Evolutionary conservation across 2,329 filamentous ascomycete species (phyloP).

Genomic region (Aspergillus pseudoviridinutans): DNA sequence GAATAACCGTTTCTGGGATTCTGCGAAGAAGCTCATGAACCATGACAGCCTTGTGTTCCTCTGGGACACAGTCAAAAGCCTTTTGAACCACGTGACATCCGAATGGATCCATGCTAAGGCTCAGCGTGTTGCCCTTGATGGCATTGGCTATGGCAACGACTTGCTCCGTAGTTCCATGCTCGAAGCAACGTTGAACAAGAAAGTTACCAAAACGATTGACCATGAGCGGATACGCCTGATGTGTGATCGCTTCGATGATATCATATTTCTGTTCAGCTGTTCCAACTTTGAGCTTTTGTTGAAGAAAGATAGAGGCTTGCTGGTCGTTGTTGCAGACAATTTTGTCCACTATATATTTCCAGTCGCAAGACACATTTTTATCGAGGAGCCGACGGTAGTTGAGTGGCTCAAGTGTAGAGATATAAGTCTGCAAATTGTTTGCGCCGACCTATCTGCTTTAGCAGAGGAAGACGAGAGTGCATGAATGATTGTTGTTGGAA

Average conservation of each 20-base stretch:
- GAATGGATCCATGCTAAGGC: constrained; percentile 96
- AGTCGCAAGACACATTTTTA: constrained; percentile 95
- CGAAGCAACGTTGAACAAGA: constrained; percentile 95
- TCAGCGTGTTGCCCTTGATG: constrained; percentile 90
- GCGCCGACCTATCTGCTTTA: constrained; percentile 19
- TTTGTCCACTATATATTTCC: constrained; percentile 99
- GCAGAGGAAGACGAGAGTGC: constrained; percentile 14
- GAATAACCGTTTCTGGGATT: constrained; percentile 96
- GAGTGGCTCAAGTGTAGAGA: constrained; percentile 83
- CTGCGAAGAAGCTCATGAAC: constrained; percentile 93
- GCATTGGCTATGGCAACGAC: constrained; percentile 90
- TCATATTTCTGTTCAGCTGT: constrained; percentile 94
- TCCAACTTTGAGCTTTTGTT: constrained; percentile 97
- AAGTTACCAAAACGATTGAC: constrained; percentile 99
- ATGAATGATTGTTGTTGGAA: constrained; percentile 18
- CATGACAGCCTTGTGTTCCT: constrained; percentile 98
- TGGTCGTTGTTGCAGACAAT: constrained; percentile 99
- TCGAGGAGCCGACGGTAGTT: constrained; percentile 95
- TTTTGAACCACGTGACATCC: constrained; percentile 98
- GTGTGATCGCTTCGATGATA: constrained; percentile 93
- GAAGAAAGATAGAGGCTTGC: constrained; percentile 96
- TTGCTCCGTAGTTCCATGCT: constrained; percentile 93
- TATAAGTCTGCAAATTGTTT: constrained; percentile 68
- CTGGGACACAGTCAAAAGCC: constrained; percentile 94
- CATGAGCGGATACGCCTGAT: constrained; percentile 93